phyloP scores from a whole-genome alignment of 306 rosid genomes.

The Ormosia emarginata region DNA sequence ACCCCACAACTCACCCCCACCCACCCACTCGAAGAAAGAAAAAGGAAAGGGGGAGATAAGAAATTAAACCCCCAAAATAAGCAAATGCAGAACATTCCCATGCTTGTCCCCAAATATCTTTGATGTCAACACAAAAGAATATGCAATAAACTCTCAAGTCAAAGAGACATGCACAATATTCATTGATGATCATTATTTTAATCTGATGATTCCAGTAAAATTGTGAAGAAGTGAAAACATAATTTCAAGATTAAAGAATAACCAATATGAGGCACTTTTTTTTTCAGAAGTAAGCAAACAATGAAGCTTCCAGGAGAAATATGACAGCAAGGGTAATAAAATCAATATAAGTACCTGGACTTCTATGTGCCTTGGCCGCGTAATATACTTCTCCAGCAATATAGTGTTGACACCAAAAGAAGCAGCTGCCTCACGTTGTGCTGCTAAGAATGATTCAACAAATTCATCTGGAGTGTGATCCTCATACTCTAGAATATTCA shows the following conservation, averaged over 20 bases:
- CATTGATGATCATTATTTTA: background rate
- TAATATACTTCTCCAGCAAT: slow-evolving; percentile 93
- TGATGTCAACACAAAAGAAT: slow-evolving; percentile 30
- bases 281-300: slow-evolving; percentile 20
- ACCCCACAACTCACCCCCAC: background rate
- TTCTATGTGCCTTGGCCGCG: slow-evolving; percentile 95
- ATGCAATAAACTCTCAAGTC: slow-evolving; percentile 1
- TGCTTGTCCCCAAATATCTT: slow-evolving; percentile 96
- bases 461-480: slow-evolving; percentile 86
- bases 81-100: slow-evolving; percentile 84
- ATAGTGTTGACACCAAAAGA: slow-evolving; percentile 88
- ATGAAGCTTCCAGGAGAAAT: slow-evolving; percentile 10
- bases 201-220: background rate
- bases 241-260: slow-evolving; percentile 6
- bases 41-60: background rate
- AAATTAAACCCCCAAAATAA: slow-evolving; percentile 18
- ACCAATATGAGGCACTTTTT: background rate
- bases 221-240: slow-evolving; percentile 6
- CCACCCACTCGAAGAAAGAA: background rate
- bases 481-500: slow-evolving; percentile 83
- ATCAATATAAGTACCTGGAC: slow-evolving; percentile 78
- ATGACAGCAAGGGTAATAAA: background rate
- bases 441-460: slow-evolving; percentile 87
- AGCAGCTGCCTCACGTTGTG: slow-evolving; percentile 99
- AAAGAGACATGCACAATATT: background rate